These are phyloP conservation scores for Gamarada debralockiae DNA, from an alignment of 495 filamentous ascomycete genomes.

Conservation along the genomic window DNA sequence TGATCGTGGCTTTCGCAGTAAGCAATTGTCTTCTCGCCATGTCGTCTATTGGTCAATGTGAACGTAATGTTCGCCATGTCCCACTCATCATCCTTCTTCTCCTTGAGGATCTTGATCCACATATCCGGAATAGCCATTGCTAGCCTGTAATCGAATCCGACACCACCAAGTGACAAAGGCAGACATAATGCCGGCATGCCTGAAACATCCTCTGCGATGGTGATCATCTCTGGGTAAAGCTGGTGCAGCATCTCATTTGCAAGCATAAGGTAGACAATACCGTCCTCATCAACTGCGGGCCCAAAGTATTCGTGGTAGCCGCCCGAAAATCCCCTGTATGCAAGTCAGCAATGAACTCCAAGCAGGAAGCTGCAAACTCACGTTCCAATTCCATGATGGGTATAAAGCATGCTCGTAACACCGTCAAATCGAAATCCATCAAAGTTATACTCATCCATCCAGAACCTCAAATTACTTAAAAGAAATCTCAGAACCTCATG, in stretches of 20 bases:
- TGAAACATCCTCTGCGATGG: slow-evolving; percentile 94
- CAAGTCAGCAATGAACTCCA: slow-evolving; percentile 10
- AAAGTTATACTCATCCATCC: slow-evolving; percentile 98
- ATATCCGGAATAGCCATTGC: slow-evolving; percentile 98
- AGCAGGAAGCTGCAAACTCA: slow-evolving; percentile 45
- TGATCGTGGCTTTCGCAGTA: slow-evolving; percentile 97
- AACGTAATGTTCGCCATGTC: slow-evolving; percentile 80
- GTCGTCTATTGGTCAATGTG: slow-evolving; percentile 86
- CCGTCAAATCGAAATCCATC: slow-evolving; percentile 98
- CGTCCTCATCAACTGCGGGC: slow-evolving; percentile 86
- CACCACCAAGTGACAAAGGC: slow-evolving; percentile 76
- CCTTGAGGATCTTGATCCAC: slow-evolving; percentile 98
- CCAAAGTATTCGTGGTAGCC: slow-evolving; percentile 99
- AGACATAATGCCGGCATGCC: slow-evolving; percentile 96
- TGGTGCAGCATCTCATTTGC: slow-evolving; percentile 95
- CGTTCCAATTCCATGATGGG: slow-evolving; percentile 96
- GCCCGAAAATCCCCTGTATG: slow-evolving; percentile 85
- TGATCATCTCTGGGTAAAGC: slow-evolving; percentile 81
- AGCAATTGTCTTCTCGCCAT: slow-evolving; percentile 98
- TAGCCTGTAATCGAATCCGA: slow-evolving; percentile 96
- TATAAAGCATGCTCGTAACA: slow-evolving; percentile 96
- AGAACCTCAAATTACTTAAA: slow-evolving; percentile 92
- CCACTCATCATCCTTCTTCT: slow-evolving; percentile 89
- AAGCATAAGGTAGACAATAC: slow-evolving; percentile 91
- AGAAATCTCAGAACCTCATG: slow-evolving; percentile 95